Evolutionary conservation across 2,329 filamentous ascomycete species (phyloP).

Genomic region (Pseudogymnoascus sp.): DNA sequence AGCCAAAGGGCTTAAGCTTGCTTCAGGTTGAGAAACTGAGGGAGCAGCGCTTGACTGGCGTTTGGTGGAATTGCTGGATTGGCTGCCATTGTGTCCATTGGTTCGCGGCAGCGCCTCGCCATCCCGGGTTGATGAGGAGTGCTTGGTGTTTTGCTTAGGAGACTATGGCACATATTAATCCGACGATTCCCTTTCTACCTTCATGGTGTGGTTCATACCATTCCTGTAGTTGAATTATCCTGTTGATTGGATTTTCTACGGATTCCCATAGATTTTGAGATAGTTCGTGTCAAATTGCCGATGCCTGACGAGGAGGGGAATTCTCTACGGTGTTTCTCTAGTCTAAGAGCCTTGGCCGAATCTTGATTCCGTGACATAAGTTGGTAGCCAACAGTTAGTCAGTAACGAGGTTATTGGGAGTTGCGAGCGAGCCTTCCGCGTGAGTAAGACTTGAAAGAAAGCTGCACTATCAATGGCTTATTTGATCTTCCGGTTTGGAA

Average conservation of each 20-base stretch:
- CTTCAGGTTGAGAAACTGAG: background rate
- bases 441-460: background rate
- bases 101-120: background rate
- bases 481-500: background rate
- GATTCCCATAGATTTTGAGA: background rate
- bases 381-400: too few species aligned
- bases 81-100: background rate
- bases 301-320: background rate
- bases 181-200: too few species aligned
- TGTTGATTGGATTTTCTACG: background rate
- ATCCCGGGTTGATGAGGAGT: background rate
- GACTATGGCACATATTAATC: background rate
- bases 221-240: background rate
- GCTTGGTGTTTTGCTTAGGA: background rate
- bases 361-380: slow-evolving; percentile 1
- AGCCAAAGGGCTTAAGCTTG: background rate
- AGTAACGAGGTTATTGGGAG: background rate
- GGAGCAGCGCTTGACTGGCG: background rate
- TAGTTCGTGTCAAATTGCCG: background rate
- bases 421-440: background rate
- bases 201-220: background rate
- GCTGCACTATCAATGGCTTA: background rate
- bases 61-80: background rate
- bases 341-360: background rate
- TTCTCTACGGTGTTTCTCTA: background rate